Base-by-base conservation (phyloP, 371 early-diverging fungal genomes). In the Batkoa obscura region DNA sequence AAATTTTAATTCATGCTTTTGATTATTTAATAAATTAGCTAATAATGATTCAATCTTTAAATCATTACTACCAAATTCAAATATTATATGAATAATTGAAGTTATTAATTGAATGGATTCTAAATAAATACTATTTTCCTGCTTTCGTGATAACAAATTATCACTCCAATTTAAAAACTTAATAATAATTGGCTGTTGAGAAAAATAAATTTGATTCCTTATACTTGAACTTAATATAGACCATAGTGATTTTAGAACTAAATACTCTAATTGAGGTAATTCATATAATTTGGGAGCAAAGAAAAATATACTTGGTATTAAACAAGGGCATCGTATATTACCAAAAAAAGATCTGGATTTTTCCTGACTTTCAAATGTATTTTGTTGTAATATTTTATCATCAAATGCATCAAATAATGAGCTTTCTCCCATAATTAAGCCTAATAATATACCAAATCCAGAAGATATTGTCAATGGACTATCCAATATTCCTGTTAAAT, bases 21-120 rank as follows among this genome's bases (percentile, higher is more conserved):
- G n/a, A 61, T 35, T 48, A 4, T 66, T 62, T 13, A 17, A 2
- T 8, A 6, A 31, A 48, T 63, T 63, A 51, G 68, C 64, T 54
- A 75, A 71, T 57, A 84, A 62, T 57, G 75, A 74, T 1, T 70
- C 66, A 31, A 83, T 67, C 33, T 78, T 81, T 0, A 68, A 62
- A 37, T 72, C 71, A 3, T 73, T 66, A 50, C 80, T 66, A 5
- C 84, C 82, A 72, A 81, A 75, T 39, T 69, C 73, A 58, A 79
- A 71, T 2, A 84, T 58, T 32, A 75, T 68, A 49, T 79, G 78
- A 15, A 73, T 65, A 0, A 81, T 65, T 43, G 68, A 58, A 2
- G 69, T 60, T 43, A 83, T 56, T 33, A 75, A 58, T 2, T 65
- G 66, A 38, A 67, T 68, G 59, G 70, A 64, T 0, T 59, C 53